phyloP scores from a whole-genome alignment of 192 early-diverging fungal genomes.

The Podila verticillata region DNA sequence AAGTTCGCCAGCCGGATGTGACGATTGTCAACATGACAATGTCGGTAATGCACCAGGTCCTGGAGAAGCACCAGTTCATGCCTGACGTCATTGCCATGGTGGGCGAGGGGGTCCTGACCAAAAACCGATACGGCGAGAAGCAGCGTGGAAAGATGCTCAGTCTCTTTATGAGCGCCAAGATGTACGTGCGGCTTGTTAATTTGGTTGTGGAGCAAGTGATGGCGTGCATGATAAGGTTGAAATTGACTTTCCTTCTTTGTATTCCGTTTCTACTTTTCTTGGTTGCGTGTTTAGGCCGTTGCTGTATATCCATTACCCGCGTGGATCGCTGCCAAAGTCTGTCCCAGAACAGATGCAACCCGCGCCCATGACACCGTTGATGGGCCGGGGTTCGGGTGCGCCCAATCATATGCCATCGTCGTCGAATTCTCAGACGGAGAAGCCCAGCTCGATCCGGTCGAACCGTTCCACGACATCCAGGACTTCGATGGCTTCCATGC shows the following conservation, averaged over 20 bases:
- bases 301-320: slow-evolving; percentile 48
- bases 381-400: slow-evolving; percentile 17
- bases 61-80: slow-evolving; percentile 78
- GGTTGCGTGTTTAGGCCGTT: slow-evolving; percentile 19
- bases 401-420: slow-evolving; percentile 16
- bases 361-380: slow-evolving; percentile 24
- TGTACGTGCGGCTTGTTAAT: slow-evolving; percentile 14
- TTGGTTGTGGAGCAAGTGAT: background rate
- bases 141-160: slow-evolving; percentile 58
- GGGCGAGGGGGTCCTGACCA: slow-evolving; percentile 61
- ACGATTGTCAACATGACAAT: slow-evolving; percentile 64
- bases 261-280: background rate
- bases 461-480: slow-evolving; percentile 27
- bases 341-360: slow-evolving; percentile 48
- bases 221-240: too few relatives aligned
- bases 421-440: slow-evolving; percentile 10
- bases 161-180: slow-evolving; percentile 51
- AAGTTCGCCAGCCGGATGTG: slow-evolving; percentile 40
- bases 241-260: background rate
- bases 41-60: slow-evolving; percentile 68
- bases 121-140: slow-evolving; percentile 74
- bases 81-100: slow-evolving; percentile 77
- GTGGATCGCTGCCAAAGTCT: slow-evolving; percentile 38
- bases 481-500: slow-evolving; percentile 44
- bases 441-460: slow-evolving; percentile 50